These are phyloP conservation scores for Paracamarosporium sp. DNA, from an alignment of 2,329 filamentous ascomycete species.

Conservation along the genomic window DNA sequence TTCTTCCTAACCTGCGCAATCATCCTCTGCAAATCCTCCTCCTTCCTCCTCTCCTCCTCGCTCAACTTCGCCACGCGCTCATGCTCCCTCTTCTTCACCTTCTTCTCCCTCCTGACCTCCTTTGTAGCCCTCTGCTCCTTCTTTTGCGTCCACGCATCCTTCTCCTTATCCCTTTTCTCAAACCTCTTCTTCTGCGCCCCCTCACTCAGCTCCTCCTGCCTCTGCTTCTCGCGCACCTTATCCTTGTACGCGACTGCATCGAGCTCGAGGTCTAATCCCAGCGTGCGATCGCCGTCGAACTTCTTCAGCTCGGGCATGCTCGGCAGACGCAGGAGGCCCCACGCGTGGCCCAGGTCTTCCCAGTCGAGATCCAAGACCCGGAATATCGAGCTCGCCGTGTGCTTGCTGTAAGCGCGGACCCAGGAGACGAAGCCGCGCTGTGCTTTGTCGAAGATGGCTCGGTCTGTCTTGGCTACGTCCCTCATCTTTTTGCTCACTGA, in stretches of 20 bases:
- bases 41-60: constrained; percentile 33
- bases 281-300: constrained; percentile 52
- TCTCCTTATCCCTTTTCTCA: constrained; percentile 31
- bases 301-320: constrained; percentile 84
- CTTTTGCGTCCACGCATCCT: constrained; percentile 44
- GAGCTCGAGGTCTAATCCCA: constrained; percentile 51
- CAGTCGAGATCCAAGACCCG: constrained; percentile 82
- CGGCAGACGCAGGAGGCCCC: constrained; percentile 85
- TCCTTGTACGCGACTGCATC: constrained; percentile 53
- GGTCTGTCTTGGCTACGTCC: constrained; percentile 63
- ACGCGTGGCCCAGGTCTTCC: constrained; percentile 79
- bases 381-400: constrained; percentile 92
- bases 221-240: constrained; percentile 51
- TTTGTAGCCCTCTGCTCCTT: constrained; percentile 41
- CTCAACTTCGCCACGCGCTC: constrained; percentile 31
- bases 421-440: constrained; percentile 93
- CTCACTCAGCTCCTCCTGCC: constrained; percentile 42
- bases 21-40: constrained; percentile 30
- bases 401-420: constrained; percentile 89
- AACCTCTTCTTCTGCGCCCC: constrained; percentile 30
- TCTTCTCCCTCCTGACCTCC: constrained; percentile 43
- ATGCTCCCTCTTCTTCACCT: constrained; percentile 34
- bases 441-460: constrained; percentile 82
- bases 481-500: constrained; percentile 67
- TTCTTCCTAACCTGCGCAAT: constrained; percentile 33